Evolutionary conservation across 331 rosid genomes (phyloP).

Genomic region (Rosa hybrid): DNA sequence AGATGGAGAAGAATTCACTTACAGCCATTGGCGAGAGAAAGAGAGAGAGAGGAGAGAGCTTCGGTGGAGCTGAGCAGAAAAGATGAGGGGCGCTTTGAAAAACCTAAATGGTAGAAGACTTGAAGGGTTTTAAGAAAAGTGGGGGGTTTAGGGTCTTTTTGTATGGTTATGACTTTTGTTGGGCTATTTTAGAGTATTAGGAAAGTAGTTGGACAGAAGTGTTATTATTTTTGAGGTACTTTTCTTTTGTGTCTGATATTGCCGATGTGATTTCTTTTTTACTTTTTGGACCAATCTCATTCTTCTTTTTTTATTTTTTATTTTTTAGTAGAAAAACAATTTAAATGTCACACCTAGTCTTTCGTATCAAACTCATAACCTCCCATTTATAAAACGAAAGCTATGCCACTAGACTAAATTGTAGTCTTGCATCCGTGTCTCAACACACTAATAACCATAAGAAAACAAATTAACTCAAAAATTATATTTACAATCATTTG

Average conservation of each 20-base stretch:
- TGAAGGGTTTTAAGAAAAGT: not conserved
- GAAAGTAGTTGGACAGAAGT: not conserved
- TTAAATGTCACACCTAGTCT: too few relatives aligned
- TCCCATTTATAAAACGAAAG: too few relatives aligned
- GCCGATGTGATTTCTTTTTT: not conserved
- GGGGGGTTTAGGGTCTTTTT: not conserved
- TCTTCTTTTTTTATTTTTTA: too few relatives aligned
- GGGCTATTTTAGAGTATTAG: not conserved
- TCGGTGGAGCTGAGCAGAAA: conserved; percentile 7
- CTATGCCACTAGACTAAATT: too few relatives aligned
- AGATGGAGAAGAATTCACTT: not conserved
- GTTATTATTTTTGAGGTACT: not conserved
- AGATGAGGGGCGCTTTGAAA: not conserved
- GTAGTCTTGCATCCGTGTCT: too few relatives aligned
- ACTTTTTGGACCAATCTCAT: not conserved
- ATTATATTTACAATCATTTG: too few relatives aligned
- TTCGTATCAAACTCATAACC: too few relatives aligned
- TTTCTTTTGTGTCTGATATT: not conserved
- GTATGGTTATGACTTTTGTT: not conserved
- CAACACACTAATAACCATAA: too few relatives aligned
- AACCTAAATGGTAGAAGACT: not conserved
- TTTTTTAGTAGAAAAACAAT: too few relatives aligned
- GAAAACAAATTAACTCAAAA: too few relatives aligned
- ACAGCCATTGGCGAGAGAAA: conserved; percentile 15
- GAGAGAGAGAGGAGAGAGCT: conserved; percentile 4